phyloP scores from a whole-genome alignment of 129 eudicot genomes.

The Flaveria sonorensis region DNA sequence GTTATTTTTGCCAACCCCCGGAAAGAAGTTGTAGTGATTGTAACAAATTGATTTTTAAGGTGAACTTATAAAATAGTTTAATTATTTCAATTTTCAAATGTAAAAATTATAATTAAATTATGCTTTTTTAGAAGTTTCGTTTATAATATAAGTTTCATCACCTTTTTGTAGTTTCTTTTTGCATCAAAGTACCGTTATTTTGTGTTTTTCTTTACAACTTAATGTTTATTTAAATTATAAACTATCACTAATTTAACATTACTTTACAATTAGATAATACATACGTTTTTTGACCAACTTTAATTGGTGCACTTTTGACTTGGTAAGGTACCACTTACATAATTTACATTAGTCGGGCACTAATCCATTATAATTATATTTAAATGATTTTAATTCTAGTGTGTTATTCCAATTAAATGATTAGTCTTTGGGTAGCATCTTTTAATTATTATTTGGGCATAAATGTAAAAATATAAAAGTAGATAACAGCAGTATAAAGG shows the following conservation, averaged over 20 bases:
- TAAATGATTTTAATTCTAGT: not conserved
- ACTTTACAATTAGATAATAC: not conserved
- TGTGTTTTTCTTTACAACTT: not conserved
- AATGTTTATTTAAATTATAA: too few species aligned
- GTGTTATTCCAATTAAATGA: not conserved
- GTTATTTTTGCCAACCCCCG: too few species aligned
- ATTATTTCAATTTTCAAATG: too few species aligned
- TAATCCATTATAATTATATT: not conserved
- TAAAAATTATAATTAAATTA: too few species aligned
- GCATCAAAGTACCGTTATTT: not conserved
- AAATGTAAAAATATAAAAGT: too few species aligned
- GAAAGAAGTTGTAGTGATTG: too few species aligned
- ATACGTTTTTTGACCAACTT: slow-evolving; percentile 30
- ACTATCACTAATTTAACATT: too few species aligned
- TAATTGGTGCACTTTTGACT: slow-evolving; percentile 27
- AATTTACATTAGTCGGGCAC: not conserved
- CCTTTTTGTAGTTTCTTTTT: not conserved
- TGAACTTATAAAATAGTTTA: too few species aligned
- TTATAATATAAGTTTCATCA: not conserved
- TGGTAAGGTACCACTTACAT: slow-evolving; percentile 16
- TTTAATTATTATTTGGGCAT: too few species aligned
- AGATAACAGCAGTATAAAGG: too few species aligned
- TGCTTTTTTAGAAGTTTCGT: not conserved
- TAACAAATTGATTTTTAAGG: too few species aligned
- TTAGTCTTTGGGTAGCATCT: not conserved